Evolutionary conservation across 73 alveolate species (phyloP).

Genomic region (Tetrahymena thermophila): DNA sequence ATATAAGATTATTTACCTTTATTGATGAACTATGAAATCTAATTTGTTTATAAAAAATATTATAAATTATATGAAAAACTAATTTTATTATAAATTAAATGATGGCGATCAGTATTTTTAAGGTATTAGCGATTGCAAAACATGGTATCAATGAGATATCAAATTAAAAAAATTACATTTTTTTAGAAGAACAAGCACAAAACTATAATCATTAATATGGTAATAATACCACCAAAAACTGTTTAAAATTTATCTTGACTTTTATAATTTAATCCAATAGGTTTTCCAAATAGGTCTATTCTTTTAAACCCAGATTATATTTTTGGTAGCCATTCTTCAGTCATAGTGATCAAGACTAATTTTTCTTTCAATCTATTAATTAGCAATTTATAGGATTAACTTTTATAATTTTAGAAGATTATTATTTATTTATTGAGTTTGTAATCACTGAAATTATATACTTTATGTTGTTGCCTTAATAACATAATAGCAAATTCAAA

Average conservation of each 20-base stretch:
- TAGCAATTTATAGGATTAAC: too few species aligned
- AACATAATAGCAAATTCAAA: not conserved
- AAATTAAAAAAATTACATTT: not conserved
- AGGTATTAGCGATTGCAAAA: too few species aligned
- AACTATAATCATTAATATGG: not conserved
- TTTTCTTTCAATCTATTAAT: not conserved
- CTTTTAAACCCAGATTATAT: not conserved
- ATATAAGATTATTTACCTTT: not conserved
- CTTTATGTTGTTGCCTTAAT: not conserved
- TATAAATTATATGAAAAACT: too few species aligned
- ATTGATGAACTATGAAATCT: not conserved
- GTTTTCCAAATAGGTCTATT: not conserved
- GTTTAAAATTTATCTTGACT: not conserved
- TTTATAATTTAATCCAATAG: not conserved
- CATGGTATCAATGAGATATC: too few species aligned
- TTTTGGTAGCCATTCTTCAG: not conserved
- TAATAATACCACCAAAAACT: not conserved
- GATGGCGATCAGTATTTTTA: too few species aligned
- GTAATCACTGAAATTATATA: not conserved
- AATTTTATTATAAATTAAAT: too few species aligned
- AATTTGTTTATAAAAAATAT: too few species aligned
- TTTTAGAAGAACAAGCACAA: not conserved
- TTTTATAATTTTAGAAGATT: not conserved
- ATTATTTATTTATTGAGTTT: not conserved
- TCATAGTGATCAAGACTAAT: not conserved